phyloP scores from a whole-genome alignment of 768 basidiomycete species.

The Lactarius evosmus region DNA sequence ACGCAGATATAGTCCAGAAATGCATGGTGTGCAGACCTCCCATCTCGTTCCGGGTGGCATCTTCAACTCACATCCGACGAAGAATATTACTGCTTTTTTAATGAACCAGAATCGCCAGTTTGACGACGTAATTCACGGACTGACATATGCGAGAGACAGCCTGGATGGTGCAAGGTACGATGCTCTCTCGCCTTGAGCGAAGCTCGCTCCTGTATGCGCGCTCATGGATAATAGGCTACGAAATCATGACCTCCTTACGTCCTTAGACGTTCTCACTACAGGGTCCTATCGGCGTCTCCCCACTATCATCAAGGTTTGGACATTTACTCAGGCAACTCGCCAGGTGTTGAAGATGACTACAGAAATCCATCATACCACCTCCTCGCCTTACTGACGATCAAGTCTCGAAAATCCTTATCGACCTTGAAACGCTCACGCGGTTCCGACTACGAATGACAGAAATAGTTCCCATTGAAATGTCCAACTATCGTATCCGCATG shows the following conservation, averaged over 20 bases:
- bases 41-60: not conserved
- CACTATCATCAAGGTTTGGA: constrained; percentile 66
- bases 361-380: constrained; percentile 71
- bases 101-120: constrained; percentile 85
- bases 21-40: constrained; percentile 58
- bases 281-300: constrained; percentile 87
- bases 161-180: constrained; percentile 76
- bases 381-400: constrained; percentile 63
- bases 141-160: constrained; percentile 63
- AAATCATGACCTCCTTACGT: constrained; percentile 91
- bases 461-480: constrained; percentile 80
- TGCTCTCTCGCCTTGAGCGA: not conserved
- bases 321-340: not conserved
- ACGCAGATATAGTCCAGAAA: constrained; percentile 79
- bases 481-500: constrained; percentile 60
- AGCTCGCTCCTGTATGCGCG: not conserved
- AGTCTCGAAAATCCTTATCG: constrained; percentile 59
- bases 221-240: constrained; percentile 54
- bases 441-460: constrained; percentile 78
- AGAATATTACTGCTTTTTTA: constrained; percentile 88
- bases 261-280: constrained; percentile 81
- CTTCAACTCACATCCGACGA: not conserved
- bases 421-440: constrained; percentile 75
- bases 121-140: constrained; percentile 57
- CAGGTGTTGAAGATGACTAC: constrained; percentile 9